These are phyloP conservation scores for Plasmodium reichenowi DNA, from an alignment of 169 alveolate genomes.

Conservation along the genomic window DNA sequence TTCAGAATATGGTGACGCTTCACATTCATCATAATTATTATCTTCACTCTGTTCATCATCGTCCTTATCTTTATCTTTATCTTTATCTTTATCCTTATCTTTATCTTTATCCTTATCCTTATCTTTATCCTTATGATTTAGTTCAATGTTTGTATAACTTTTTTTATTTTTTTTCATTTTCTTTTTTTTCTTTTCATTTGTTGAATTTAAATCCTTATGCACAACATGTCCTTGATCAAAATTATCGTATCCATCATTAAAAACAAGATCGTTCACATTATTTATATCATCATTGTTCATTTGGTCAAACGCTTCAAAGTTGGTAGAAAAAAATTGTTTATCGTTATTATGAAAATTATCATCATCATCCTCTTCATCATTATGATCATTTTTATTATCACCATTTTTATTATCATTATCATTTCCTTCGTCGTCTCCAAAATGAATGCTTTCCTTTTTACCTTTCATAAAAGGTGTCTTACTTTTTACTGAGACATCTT, in stretches of 20 bases:
- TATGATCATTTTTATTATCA: neutral
- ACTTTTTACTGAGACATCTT: conserved; percentile 1
- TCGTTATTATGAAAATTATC: neutral
- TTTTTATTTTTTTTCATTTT: conserved; percentile 10
- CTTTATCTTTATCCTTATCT: too few species aligned
- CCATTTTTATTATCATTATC: neutral
- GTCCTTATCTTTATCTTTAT: too few species aligned
- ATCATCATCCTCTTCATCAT: neutral
- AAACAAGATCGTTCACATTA: neutral
- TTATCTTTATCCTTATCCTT: too few species aligned
- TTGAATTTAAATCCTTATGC: neutral
- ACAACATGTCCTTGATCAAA: too few species aligned
- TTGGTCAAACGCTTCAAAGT: neutral
- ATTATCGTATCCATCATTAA: too few species aligned
- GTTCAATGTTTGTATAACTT: too few species aligned
- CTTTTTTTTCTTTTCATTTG: neutral
- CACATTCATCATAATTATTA: too few species aligned
- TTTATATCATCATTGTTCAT: neutral
- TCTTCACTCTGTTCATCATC: too few species aligned
- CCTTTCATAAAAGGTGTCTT: neutral
- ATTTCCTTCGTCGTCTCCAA: neutral
- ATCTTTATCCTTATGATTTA: too few species aligned
- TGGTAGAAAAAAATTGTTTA: neutral
- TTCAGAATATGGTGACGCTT: too few species aligned
- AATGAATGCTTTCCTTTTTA: neutral